Base-by-base conservation (phyloP, 2,329 filamentous ascomycete species). In the Cercospora beticola region DNA sequence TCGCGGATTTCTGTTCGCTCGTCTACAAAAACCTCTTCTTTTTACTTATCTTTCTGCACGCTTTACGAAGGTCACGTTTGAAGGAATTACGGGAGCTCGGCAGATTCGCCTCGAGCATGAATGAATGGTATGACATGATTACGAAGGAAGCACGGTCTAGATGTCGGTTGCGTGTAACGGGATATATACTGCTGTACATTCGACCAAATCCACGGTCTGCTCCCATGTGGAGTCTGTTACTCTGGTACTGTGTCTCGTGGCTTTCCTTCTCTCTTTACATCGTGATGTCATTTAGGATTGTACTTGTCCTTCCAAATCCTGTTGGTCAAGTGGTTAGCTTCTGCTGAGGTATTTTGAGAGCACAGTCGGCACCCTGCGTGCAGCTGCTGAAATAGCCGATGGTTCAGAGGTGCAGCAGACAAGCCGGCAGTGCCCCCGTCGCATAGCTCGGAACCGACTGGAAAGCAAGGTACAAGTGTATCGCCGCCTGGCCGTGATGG, bases 281-380 rank as follows among this genome's bases (percentile, higher is more conserved):
- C 5, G 46, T 52, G 46, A 52, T 52, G 46, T 71, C 75, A 74
- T 62, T 73, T 75, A 12, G 76, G 76, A 70, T 77, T 77, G 82
- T 98, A 97, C 82, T 98, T 98, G 71, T 97, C 93, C 80, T 98
- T 98, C 93, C 94, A 97, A 78, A 98, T 97, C 94, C 93, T 97
- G 78, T 74, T 26, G 3, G 26, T 36, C 18, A 46, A 40, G 33
- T 46, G 43, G 46, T 67, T 63, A 67, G 65, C 65, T 43, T 43
- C 21, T 36, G 21, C 7, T 52, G 43, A 57, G 54, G 54, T 33
- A 58, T 54, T 64, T 36, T 36, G 46, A 52, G 46, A 49, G 43
- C 62, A 56, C 46, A 49, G 33, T 23, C 33, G 36, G 36, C 36
- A 33, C n/a, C 31, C 30, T 65, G 49, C 31, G 56, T 49, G 61